Conservation (phyloP, 2,329 filamentous ascomycete genomes). For the Parafenestella ontariensis region DNA sequence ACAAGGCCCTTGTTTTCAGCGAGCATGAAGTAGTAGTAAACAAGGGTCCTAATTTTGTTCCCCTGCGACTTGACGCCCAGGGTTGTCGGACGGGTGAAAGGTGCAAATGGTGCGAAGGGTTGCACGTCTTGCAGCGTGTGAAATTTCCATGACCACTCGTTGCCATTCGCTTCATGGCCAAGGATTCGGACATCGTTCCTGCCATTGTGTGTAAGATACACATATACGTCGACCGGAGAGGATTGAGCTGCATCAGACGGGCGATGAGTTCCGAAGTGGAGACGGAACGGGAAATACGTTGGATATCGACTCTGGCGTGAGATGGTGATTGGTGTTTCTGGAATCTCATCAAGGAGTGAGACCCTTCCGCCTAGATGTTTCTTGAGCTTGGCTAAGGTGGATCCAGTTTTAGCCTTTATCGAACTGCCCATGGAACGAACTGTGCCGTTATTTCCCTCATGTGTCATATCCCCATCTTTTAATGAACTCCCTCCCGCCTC, state of each 20-base stretch:
- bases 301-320: not conserved
- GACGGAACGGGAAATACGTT: not conserved
- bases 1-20: constrained; percentile 18
- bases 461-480: not conserved
- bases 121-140: not conserved
- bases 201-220: not conserved
- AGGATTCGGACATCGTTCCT: not conserved
- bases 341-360: not conserved
- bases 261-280: not conserved
- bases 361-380: not conserved
- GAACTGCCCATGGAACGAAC: not conserved
- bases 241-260: not conserved
- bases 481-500: no score
- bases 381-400: not conserved
- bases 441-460: not conserved
- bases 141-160: not conserved
- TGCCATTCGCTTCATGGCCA: not conserved
- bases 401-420: not conserved
- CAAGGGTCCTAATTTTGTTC: constrained; percentile 9
- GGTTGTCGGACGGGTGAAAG: not conserved
- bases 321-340: not conserved
- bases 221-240: not conserved
- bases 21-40: constrained; percentile 19
- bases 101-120: constrained; percentile 1
- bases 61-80: not conserved